These are phyloP conservation scores for Calocybe cyanea DNA, from an alignment of 768 basidiomycete species.

Conservation along the genomic window DNA sequence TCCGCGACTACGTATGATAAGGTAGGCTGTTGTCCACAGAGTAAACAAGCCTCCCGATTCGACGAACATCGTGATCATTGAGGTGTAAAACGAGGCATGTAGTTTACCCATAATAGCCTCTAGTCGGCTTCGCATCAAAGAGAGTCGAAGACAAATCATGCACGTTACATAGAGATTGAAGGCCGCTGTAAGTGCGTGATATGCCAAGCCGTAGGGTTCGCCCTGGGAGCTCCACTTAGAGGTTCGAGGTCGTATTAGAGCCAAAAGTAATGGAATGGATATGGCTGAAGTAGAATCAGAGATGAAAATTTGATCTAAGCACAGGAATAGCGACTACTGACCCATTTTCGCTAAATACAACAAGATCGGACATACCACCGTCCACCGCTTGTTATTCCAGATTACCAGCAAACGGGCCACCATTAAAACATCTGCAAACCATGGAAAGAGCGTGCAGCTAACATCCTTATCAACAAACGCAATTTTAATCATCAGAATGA, in stretches of 20 bases:
- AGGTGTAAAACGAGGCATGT: slow-evolving; percentile 35
- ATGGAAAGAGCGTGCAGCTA: slow-evolving; percentile 29
- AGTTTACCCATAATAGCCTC: slow-evolving; percentile 31
- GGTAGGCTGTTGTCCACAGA: slow-evolving; percentile 26
- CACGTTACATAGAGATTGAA: slow-evolving; percentile 28
- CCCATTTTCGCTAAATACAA: slow-evolving; percentile 32
- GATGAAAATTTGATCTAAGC: background rate
- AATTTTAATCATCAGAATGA: background rate
- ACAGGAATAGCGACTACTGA: slow-evolving; percentile 11
- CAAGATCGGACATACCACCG: slow-evolving; percentile 23
- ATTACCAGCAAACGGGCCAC: slow-evolving; percentile 31
- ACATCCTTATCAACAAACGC: background rate
- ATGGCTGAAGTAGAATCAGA: slow-evolving; percentile 20
- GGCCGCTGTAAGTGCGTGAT: slow-evolving; percentile 25
- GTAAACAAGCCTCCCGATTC: slow-evolving; percentile 38
- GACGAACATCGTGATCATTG: slow-evolving; percentile 30
- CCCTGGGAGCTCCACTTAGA: slow-evolving; percentile 13
- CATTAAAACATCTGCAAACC: slow-evolving; percentile 35
- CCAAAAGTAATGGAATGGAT: slow-evolving; percentile 30
- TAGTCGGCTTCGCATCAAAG: slow-evolving; percentile 28
- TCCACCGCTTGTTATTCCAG: slow-evolving; percentile 28
- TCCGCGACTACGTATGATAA: slow-evolving; percentile 21
- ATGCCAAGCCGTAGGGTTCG: slow-evolving; percentile 18
- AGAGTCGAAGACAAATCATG: slow-evolving; percentile 27
- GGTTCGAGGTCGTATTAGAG: slow-evolving; percentile 16